Percentiles rank a stretch among this genome's conserved stretches.
phyloP scores from a whole-genome alignment of 2,329 filamentous ascomycete genomes.

The Didymella lethalis region DNA sequence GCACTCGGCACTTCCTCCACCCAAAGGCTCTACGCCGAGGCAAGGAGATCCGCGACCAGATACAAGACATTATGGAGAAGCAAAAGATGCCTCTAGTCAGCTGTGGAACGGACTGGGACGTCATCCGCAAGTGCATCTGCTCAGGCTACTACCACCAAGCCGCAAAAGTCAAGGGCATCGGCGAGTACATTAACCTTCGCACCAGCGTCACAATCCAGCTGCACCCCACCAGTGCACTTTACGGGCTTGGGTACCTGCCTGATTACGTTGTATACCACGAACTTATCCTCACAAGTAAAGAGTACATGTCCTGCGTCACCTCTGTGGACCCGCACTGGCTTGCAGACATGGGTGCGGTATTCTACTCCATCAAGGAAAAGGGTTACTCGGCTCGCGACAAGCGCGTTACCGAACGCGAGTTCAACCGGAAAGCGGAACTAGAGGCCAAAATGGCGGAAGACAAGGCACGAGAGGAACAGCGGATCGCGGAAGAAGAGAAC shows the following conservation, averaged over 20 bases:
- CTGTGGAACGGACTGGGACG: conserved; percentile 96
- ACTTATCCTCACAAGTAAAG: conserved; percentile 92
- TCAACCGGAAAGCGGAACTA: conserved; percentile 91
- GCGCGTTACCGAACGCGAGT: conserved; percentile 87
- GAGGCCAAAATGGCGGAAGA: conserved; percentile 92
- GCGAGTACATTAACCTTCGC: conserved; percentile 95
- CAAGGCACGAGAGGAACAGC: conserved; percentile 71
- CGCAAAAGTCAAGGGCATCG: conserved; percentile 92
- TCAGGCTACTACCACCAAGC: conserved; percentile 98
- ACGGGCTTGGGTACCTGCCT: conserved; percentile 89
- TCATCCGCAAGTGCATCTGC: conserved; percentile 95
- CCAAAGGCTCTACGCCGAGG: conserved; percentile 91
- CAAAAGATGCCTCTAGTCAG: conserved; percentile 88
- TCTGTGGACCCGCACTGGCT: conserved; percentile 97
- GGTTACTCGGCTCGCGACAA: conserved; percentile 89
- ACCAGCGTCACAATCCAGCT: conserved; percentile 94
- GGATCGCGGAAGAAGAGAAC: conserved; percentile 49
- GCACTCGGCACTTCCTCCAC: conserved; percentile 90
- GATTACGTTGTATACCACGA: conserved; percentile 99
- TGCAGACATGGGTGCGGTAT: conserved; percentile 93
- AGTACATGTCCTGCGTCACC: conserved; percentile 98
- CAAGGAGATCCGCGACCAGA: conserved; percentile 92
- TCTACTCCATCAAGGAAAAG: conserved; percentile 97
- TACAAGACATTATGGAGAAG: conserved; percentile 91
- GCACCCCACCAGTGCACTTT: conserved; percentile 91